Evolutionary conservation across 495 filamentous ascomycete species (phyloP).

Genomic region (Thermothielavioides terrestris): DNA sequence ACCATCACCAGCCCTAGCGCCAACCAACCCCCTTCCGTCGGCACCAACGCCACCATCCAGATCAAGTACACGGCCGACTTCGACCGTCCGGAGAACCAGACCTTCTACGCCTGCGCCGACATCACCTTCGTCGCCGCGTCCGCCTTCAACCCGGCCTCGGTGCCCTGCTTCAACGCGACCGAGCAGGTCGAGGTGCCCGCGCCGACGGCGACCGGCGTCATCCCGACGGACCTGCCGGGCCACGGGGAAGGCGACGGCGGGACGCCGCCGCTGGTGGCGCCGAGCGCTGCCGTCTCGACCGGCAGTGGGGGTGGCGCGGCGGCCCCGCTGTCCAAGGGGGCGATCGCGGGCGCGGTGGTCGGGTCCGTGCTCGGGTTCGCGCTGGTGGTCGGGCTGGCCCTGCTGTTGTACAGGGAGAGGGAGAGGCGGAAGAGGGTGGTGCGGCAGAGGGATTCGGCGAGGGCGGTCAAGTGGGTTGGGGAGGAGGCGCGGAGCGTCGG

Average conservation of each 20-base stretch:
- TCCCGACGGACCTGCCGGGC: constrained; percentile 6
- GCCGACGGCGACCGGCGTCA: constrained; percentile 6
- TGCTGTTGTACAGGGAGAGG: constrained; percentile 15
- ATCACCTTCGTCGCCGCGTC: constrained; percentile 33
- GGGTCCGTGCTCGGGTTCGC: constrained; percentile 30
- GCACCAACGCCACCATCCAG: constrained; percentile 44
- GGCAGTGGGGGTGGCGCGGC: constrained; percentile 2
- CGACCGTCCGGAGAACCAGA: constrained; percentile 38
- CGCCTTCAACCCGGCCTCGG: constrained; percentile 24
- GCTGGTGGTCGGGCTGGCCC: constrained; percentile 8
- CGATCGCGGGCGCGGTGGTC: constrained; percentile 40
- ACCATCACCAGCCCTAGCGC: too few relatives aligned
- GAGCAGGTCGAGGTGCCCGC: constrained; percentile 13
- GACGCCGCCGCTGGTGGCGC: constrained; percentile 9
- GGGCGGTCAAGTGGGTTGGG: constrained; percentile 13
- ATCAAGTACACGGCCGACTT: constrained; percentile 40
- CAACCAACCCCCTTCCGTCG: too few relatives aligned
- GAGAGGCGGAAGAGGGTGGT: constrained; percentile 12
- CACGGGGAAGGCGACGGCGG: constrained; percentile 5
- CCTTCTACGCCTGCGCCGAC: constrained; percentile 47
- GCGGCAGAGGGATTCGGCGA: constrained; percentile 7
- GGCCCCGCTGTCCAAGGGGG: constrained; percentile 35
- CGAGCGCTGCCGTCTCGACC: too few relatives aligned
- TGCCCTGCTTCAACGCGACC: constrained; percentile 45
- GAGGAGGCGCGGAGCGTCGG: constrained; percentile 2